Evolutionary conservation across 208 protist genomes (phyloP).

Genomic region (Wallacemonas sp.): DNA sequence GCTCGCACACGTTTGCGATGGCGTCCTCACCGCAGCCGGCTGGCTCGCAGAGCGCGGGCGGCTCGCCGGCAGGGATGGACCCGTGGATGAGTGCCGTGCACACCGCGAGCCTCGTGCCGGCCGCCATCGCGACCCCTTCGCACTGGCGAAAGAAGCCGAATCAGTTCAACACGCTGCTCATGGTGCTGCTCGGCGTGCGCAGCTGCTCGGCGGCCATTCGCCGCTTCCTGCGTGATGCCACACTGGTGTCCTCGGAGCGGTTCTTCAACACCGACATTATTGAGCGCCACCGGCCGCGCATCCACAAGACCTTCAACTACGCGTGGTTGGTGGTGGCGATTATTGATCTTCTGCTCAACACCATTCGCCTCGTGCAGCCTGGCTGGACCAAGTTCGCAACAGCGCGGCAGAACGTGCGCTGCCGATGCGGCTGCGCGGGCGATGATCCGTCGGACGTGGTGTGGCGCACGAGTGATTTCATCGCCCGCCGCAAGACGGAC

Average conservation of each 20-base stretch:
- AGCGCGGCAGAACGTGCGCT: slow-evolving; percentile 55
- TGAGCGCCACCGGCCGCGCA: slow-evolving; percentile 50
- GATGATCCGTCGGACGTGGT: slow-evolving; percentile 40
- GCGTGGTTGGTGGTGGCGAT: slow-evolving; percentile 69
- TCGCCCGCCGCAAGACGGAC: slow-evolving; percentile 62
- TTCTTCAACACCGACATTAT: slow-evolving; percentile 54
- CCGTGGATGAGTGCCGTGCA: slow-evolving; percentile 1
- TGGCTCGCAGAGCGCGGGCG: neutral
- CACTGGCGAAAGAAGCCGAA: slow-evolving; percentile 50
- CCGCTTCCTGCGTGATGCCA: slow-evolving; percentile 73
- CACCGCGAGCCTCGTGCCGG: slow-evolving; percentile 31
- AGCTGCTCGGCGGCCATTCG: slow-evolving; percentile 64
- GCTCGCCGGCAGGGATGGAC: neutral
- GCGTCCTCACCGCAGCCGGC: neutral
- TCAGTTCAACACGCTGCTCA: slow-evolving; percentile 67
- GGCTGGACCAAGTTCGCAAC: slow-evolving; percentile 81
- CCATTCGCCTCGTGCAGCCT: slow-evolving; percentile 53
- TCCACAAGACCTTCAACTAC: slow-evolving; percentile 62
- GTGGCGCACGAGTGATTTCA: slow-evolving; percentile 49
- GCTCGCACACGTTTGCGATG: neutral
- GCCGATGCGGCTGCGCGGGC: slow-evolving; percentile 64
- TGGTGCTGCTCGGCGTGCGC: slow-evolving; percentile 73
- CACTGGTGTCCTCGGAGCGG: slow-evolving; percentile 67
- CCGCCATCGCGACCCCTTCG: slow-evolving; percentile 46
- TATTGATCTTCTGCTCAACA: slow-evolving; percentile 83